Base-by-base conservation (phyloP, 768 basidiomycete species). In the Boletus rubescentipes region DNA sequence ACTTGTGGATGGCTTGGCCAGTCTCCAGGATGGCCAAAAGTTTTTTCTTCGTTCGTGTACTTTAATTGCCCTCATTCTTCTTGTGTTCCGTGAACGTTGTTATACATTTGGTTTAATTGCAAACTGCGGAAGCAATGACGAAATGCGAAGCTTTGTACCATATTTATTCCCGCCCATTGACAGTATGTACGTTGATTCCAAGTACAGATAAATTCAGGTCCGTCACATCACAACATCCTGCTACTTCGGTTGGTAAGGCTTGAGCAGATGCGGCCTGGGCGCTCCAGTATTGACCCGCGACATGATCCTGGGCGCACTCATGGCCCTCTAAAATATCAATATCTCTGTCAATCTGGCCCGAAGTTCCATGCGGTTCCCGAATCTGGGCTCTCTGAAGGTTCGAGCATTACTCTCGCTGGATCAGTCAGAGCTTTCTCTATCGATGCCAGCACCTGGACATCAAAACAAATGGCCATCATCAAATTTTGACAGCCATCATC, bases 151-250 rank as follows among this genome's bases (percentile, higher is more conserved):
- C 42, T 45, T 54, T 54, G 32, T 50, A 43, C 46, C 53, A 45
- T 55, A 35, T 50, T 49, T 44, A 36, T 40, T 51, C 40, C 41
- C 45, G 26, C 37, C 38, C 35, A 15, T 26, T 26, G 26, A 26
- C 26, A 26, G 26, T 26, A 44, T 62, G 53, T 57, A 66, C 53
- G 42, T 56, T 49, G 51, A 53, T 16, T 23, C 59, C 56, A 31
- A 62, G 61, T 54, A 47, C 30, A 61, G 67, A 29, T 55, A 69
- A 50, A 68, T 68, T 68, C 58, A 68, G 67, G 67, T 35, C 50
- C 54, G 10, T 47, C n/a, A 26, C 26, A 41, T 51, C 41, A 46
- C 49, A 46, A 26, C 35, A 58, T 43, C 34, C 48, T 49, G 36
- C 42, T 38, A 23, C 46, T 42, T 46, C 26, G n/a, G 55, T 44